Percentiles rank a stretch among this genome's conserved stretches.
Evolutionary conservation across 805 yeast genomes (phyloP).

Genomic region (Candida namnaoensis): DNA sequence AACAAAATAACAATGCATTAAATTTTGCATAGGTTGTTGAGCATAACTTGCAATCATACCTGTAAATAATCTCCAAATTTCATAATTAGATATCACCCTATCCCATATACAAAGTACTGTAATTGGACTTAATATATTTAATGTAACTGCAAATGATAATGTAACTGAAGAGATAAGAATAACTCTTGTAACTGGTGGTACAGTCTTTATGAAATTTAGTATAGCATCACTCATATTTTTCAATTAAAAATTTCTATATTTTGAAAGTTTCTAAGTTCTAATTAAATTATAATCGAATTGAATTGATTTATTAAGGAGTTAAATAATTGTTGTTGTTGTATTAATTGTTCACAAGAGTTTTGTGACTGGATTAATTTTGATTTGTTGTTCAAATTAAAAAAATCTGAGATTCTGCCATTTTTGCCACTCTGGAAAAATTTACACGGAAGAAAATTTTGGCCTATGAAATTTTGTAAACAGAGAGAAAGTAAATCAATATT

Average conservation of each 20-base stretch:
- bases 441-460: no score
- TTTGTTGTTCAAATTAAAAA: no score
- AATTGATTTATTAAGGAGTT: no score
- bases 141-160: slow-evolving; percentile 16
- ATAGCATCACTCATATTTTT: not conserved
- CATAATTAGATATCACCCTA: slow-evolving; percentile 21
- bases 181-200: slow-evolving; percentile 14
- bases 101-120: slow-evolving; percentile 23
- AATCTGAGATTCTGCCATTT: no score
- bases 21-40: slow-evolving; percentile 30
- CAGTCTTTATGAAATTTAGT: not conserved
- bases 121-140: slow-evolving; percentile 17
- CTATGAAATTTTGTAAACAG: no score
- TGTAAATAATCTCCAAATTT: slow-evolving; percentile 39
- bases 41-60: slow-evolving; percentile 36
- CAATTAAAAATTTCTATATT: not conserved
- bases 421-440: no score
- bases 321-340: no score
- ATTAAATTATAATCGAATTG: slow-evolving; percentile 1
- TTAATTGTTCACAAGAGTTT: slow-evolving; percentile 7
- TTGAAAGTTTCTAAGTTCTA: no score
- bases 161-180: slow-evolving; percentile 14
- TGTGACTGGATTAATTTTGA: slow-evolving; percentile 6
- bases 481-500: no score
- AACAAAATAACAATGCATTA: slow-evolving; percentile 47